A percentile compares a stretch with the other conserved stretches of the same genome.
Evolutionary conservation across 176 grass and related monocot species (phyloP).

Genomic region (Rhipidocladum racemiflorum): DNA sequence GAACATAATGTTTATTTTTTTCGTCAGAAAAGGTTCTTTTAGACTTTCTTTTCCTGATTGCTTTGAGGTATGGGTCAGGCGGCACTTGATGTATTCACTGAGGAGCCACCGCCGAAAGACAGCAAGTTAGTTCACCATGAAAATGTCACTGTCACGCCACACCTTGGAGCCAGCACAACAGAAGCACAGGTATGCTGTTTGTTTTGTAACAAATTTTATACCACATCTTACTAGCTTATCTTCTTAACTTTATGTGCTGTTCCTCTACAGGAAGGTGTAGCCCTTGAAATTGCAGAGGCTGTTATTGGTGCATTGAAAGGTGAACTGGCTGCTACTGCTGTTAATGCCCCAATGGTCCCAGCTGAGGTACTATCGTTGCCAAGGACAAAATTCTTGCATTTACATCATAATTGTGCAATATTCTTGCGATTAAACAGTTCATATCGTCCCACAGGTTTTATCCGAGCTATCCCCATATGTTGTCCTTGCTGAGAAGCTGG

Average conservation of each 20-base stretch:
- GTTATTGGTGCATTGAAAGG: constrained; percentile 80
- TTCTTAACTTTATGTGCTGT: background rate
- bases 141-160: constrained; percentile 82
- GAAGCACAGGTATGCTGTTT: constrained; percentile 78
- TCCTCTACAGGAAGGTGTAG: constrained; percentile 69
- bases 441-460: constrained; percentile 43
- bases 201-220: background rate
- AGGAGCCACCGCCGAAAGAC: constrained; percentile 72
- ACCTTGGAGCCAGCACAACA: constrained; percentile 86
- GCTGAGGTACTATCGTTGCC: constrained; percentile 45
- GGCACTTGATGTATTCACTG: constrained; percentile 90
- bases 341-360: constrained; percentile 92
- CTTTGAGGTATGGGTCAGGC: constrained; percentile 50
- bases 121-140: constrained; percentile 83
- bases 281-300: constrained; percentile 86
- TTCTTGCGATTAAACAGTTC: background rate
- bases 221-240: background rate
- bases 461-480: constrained; percentile 68
- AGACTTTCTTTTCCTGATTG: constrained; percentile 36
- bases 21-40: constrained; percentile 3
- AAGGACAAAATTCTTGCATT: background rate
- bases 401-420: background rate
- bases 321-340: constrained; percentile 77
- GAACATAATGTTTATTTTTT: background rate
- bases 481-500: constrained; percentile 82